These are phyloP conservation scores for Phytophthora nicotianae DNA, from an alignment of 352 stramenopile species.

Conservation along the genomic window DNA sequence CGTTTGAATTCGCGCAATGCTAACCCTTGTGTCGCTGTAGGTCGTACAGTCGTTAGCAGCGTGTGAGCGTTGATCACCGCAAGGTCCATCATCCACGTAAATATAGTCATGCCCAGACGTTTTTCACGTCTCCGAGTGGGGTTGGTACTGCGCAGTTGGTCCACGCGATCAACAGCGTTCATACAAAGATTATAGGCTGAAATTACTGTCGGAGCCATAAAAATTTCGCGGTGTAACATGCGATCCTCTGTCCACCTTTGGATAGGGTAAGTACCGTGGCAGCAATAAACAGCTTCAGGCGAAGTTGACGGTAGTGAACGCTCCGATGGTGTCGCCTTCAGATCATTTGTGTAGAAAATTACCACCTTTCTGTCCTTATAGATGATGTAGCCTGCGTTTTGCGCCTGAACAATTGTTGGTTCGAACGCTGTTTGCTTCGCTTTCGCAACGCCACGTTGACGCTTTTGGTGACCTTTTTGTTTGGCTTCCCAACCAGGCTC, in stretches of 20 bases:
- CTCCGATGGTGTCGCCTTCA: conserved; percentile 6
- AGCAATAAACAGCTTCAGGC: conserved; percentile 2
- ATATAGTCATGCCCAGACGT: conserved; percentile 16
- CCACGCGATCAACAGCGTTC: conserved; percentile 17
- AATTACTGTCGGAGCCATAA: conserved; percentile 3
- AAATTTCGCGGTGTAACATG: conserved; percentile 4
- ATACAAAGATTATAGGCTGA: conserved; percentile 12
- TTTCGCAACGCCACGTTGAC: background rate
- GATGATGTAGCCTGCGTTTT: conserved; percentile 10
- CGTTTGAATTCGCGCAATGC: background rate
- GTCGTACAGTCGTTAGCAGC: background rate
- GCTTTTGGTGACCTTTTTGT: background rate
- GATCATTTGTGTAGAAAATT: conserved; percentile 16
- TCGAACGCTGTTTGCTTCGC: conserved; percentile 4
- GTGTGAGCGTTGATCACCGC: conserved; percentile 14
- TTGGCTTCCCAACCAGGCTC: conserved; percentile 5
- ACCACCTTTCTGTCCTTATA: conserved; percentile 21
- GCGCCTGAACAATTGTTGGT: background rate
- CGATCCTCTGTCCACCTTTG: conserved; percentile 10
- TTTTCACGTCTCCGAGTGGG: conserved; percentile 3
- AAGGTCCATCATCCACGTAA: conserved; percentile 17
- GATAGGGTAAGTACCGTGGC: background rate
- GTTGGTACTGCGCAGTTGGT: conserved; percentile 4
- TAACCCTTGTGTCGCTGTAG: background rate
- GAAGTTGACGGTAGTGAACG: conserved; percentile 2